Conservation (phyloP, 768 basidiomycete genomes). For the Pisolithus orientalis region DNA sequence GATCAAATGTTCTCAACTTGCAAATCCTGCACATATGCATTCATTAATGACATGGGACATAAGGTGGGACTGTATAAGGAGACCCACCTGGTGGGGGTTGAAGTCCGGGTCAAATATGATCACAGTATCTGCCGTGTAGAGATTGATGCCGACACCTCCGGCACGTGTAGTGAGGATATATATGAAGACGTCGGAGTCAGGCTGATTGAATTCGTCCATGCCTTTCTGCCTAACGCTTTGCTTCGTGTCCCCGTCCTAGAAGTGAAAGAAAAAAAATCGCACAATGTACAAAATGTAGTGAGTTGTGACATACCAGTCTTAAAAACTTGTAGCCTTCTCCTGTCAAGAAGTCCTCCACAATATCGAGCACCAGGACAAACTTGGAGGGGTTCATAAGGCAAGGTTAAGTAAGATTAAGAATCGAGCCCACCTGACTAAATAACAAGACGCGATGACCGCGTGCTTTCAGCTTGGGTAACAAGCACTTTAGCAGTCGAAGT, state of each 20-base stretch:
- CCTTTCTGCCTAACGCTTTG: slow-evolving; percentile 82
- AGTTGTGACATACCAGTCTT: slow-evolving; percentile 50
- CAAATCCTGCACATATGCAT: slow-evolving; percentile 49
- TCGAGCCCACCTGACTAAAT: slow-evolving; percentile 73
- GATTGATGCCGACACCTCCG: slow-evolving; percentile 90
- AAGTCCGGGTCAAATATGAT: slow-evolving; percentile 95
- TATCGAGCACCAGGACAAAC: slow-evolving; percentile 84
- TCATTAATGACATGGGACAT: slow-evolving; percentile 4
- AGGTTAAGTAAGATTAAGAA: background rate
- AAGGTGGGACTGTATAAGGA: background rate
- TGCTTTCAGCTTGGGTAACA: slow-evolving; percentile 79
- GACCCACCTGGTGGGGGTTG: slow-evolving; percentile 86
- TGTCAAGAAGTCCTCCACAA: slow-evolving; percentile 81
- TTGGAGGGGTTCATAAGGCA: slow-evolving; percentile 23
- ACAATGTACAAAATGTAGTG: slow-evolving; percentile 1
- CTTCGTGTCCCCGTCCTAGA: slow-evolving; percentile 85
- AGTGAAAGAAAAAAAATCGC: slow-evolving; percentile 5
- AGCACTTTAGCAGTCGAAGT: slow-evolving; percentile 63
- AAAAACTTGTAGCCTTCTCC: slow-evolving; percentile 80
- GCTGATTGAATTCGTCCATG: slow-evolving; percentile 93
- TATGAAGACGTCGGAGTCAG: slow-evolving; percentile 81
- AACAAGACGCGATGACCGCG: slow-evolving; percentile 85
- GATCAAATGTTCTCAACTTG: slow-evolving; percentile 54
- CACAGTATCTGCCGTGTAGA: slow-evolving; percentile 89
- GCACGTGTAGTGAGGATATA: slow-evolving; percentile 91